phyloP scores from a whole-genome alignment of 192 early-diverging fungal species.

The Backusella tarrabulga region DNA sequence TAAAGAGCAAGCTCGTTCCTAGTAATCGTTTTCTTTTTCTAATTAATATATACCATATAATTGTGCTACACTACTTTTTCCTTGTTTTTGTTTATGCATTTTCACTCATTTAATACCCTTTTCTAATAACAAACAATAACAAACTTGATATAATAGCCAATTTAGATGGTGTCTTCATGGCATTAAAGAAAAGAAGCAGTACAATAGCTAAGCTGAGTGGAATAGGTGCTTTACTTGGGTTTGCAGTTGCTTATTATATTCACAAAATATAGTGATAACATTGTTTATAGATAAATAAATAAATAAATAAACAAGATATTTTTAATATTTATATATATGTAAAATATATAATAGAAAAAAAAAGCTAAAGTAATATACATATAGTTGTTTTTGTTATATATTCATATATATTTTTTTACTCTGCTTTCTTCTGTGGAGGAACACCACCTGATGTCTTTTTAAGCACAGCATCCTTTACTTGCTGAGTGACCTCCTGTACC shows the following conservation, averaged over 20 bases:
- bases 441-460: conserved; percentile 3
- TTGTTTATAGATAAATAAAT: background rate
- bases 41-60: background rate
- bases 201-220: background rate
- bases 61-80: background rate
- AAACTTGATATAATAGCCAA: background rate
- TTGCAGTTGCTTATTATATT: background rate
- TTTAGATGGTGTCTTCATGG: background rate
- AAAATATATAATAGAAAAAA: background rate
- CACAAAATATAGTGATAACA: background rate
- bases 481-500: conserved; percentile 6
- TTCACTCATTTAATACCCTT: background rate
- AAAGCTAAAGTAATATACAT: background rate
- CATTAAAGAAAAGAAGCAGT: background rate
- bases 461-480: background rate
- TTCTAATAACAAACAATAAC: background rate
- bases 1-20: background rate
- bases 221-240: background rate
- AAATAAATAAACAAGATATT: background rate
- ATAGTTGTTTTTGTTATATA: background rate
- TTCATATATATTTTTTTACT: background rate
- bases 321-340: background rate
- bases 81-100: background rate
- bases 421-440: background rate
- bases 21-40: background rate